Evolutionary conservation across 139 green algal species (phyloP).

Genomic region (Tetradesmus obliquus): DNA sequence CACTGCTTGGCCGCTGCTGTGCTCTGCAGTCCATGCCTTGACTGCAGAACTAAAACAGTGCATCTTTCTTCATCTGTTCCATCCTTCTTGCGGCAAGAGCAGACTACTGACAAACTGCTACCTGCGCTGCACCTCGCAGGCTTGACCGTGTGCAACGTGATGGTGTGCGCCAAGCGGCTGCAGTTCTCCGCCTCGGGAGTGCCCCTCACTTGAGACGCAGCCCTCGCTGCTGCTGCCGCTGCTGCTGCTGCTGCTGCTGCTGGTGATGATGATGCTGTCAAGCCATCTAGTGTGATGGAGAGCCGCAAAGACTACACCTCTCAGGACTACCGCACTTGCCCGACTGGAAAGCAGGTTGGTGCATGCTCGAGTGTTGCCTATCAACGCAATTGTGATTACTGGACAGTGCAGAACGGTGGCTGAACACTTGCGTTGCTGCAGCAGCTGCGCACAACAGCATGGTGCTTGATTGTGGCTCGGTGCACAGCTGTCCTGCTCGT

Average conservation of each 20-base stretch:
- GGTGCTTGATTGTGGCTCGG: too few relatives aligned
- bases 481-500: too few relatives aligned
- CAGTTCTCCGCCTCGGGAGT: background rate
- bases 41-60: too few relatives aligned
- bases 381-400: too few relatives aligned
- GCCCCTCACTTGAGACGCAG: background rate
- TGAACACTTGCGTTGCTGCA: background rate
- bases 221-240: background rate
- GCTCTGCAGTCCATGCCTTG: too few relatives aligned
- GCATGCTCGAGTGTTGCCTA: too few relatives aligned
- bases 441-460: background rate
- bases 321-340: background rate
- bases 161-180: background rate
- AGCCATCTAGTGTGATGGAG: background rate
- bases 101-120: too few relatives aligned
- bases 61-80: too few relatives aligned
- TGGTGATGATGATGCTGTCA: background rate
- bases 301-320: background rate
- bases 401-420: too few relatives aligned
- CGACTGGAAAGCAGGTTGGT: background rate
- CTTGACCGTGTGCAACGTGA: background rate
- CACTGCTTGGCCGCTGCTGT: too few relatives aligned
- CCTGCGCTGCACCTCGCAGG: too few relatives aligned
- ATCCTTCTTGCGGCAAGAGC: too few relatives aligned
- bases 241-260: background rate